Percentiles rank a stretch among this genome's conserved stretches.
Conservation (phyloP, 192 early-diverging fungal species). For the Podila epicladia region DNA sequence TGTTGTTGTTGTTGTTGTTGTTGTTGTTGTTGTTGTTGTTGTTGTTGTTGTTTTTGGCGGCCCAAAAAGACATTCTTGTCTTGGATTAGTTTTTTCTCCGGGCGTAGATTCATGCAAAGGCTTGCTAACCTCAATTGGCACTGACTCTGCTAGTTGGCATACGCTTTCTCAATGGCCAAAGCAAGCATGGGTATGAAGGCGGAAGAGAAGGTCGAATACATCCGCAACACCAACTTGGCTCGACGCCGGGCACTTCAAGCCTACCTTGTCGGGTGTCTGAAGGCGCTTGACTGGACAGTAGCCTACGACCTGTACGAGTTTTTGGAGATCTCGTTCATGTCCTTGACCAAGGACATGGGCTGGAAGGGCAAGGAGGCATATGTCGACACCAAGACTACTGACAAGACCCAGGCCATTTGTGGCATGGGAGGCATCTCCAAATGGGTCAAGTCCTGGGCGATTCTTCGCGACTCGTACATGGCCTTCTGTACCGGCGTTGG, state of each 20-base stretch:
- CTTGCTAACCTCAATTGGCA: not conserved
- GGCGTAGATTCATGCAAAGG: not conserved
- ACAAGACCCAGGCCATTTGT: slow-evolving; percentile 56
- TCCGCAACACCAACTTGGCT: slow-evolving; percentile 55
- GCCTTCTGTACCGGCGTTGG: slow-evolving; percentile 60
- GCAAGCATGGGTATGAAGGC: slow-evolving; percentile 24
- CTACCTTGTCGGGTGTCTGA: slow-evolving; percentile 68
- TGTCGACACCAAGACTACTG: slow-evolving; percentile 70
- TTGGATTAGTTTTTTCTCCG: not conserved
- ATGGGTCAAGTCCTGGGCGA: slow-evolving; percentile 76
- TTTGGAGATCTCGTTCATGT: slow-evolving; percentile 76
- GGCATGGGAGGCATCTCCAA: slow-evolving; percentile 20
- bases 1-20: no score
- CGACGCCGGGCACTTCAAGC: slow-evolving; percentile 66
- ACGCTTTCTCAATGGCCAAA: slow-evolving; percentile 33
- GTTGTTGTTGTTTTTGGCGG: not conserved
- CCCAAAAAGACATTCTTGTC: not conserved
- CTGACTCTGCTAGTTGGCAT: slow-evolving; percentile 2
- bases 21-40: no score
- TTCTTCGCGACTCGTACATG: slow-evolving; percentile 79
- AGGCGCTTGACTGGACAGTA: slow-evolving; percentile 64
- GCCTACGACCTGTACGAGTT: slow-evolving; percentile 81
- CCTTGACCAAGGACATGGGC: slow-evolving; percentile 79
- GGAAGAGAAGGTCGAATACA: slow-evolving; percentile 22
- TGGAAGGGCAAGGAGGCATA: slow-evolving; percentile 90